A percentile compares a stretch with the other conserved stretches of the same genome.
These are phyloP conservation scores for Suhomyces guaymorum DNA, from an alignment of 1,139 yeast species.

Conservation along the genomic window DNA sequence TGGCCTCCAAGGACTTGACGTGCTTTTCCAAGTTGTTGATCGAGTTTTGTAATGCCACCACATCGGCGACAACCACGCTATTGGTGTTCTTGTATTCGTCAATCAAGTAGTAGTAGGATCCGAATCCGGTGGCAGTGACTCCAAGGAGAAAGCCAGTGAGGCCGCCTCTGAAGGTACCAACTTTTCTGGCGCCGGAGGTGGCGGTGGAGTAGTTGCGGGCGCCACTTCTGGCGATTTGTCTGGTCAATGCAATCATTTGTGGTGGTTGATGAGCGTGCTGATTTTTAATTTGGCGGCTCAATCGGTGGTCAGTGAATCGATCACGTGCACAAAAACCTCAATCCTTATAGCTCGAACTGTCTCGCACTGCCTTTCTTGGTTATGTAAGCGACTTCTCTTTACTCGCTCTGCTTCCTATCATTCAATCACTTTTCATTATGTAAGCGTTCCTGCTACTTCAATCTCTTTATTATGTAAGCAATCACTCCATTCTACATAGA, in stretches of 20 bases:
- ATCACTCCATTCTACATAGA: too few relatives aligned
- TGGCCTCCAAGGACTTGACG: slow-evolving; percentile 54
- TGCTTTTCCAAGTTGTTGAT: slow-evolving; percentile 68
- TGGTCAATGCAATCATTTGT: slow-evolving; percentile 21
- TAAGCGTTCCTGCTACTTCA: too few relatives aligned
- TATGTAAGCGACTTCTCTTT: too few relatives aligned
- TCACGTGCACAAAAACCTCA: too few relatives aligned
- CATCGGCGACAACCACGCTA: slow-evolving; percentile 72
- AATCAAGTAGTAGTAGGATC: slow-evolving; percentile 73
- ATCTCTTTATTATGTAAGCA: too few relatives aligned
- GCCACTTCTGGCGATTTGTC: slow-evolving; percentile 23
- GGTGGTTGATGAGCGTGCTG: neutral
- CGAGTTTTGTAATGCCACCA: slow-evolving; percentile 66
- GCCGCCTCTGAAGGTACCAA: slow-evolving; percentile 69
- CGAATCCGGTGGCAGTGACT: slow-evolving; percentile 70
- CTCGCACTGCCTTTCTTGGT: too few relatives aligned
- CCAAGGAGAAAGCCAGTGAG: slow-evolving; percentile 78
- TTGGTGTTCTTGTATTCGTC: slow-evolving; percentile 78
- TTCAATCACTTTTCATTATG: too few relatives aligned
- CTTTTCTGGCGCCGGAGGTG: slow-evolving; percentile 35
- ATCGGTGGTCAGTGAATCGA: too few relatives aligned
- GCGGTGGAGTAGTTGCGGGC: slow-evolving; percentile 38
- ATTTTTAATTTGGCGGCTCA: too few relatives aligned
- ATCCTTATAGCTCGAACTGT: too few relatives aligned
- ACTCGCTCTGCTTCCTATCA: too few relatives aligned